Conservation (phyloP, 2,329 filamentous ascomycete species). For the Pseudocercospora ulei region DNA sequence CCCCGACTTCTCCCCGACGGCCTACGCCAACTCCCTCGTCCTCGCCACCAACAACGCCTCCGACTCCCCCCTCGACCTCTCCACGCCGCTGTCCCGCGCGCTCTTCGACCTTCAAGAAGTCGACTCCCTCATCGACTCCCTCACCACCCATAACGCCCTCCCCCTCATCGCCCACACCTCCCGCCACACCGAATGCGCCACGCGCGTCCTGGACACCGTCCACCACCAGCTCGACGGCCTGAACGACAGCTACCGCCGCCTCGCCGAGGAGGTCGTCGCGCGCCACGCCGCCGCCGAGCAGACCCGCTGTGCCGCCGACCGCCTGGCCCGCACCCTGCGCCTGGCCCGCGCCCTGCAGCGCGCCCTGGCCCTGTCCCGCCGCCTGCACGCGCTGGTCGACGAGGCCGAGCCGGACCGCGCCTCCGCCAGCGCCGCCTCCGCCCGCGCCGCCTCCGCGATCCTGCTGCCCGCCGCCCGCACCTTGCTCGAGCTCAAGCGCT, state of each 20-base stretch:
- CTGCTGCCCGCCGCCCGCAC: conserved; percentile 76
- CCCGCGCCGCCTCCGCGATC: conserved; percentile 64
- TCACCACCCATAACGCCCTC: conserved; percentile 75
- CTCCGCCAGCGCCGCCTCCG: conserved; percentile 60
- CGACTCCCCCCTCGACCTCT: conserved; percentile 82
- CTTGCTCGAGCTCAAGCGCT: conserved; percentile 52
- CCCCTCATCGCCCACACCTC: conserved; percentile 71
- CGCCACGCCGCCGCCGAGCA: conserved; percentile 80
- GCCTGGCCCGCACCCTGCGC: conserved; percentile 69
- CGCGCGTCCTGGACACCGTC: conserved; percentile 62
- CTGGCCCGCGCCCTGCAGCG: conserved; percentile 67
- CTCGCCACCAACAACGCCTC: conserved; percentile 83
- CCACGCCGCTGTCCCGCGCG: conserved; percentile 82
- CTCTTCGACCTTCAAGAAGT: conserved; percentile 96
- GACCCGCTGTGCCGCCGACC: conserved; percentile 64
- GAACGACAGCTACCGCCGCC: conserved; percentile 72
- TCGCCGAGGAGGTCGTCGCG: conserved; percentile 76
- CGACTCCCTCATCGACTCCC: conserved; percentile 83
- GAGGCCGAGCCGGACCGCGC: conserved; percentile 51
- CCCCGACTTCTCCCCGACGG: conserved; percentile 60
- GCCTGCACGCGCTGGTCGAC: conserved; percentile 74
- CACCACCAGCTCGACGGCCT: conserved; percentile 70
- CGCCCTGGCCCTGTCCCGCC: conserved; percentile 69
- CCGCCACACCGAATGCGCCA: conserved; percentile 61
- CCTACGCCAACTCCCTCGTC: conserved; percentile 82